A percentile compares a stretch with the other conserved stretches of the same genome.
Conservation (phyloP, 345 rosid species). For the Arabidopsis arenosa region DNA sequence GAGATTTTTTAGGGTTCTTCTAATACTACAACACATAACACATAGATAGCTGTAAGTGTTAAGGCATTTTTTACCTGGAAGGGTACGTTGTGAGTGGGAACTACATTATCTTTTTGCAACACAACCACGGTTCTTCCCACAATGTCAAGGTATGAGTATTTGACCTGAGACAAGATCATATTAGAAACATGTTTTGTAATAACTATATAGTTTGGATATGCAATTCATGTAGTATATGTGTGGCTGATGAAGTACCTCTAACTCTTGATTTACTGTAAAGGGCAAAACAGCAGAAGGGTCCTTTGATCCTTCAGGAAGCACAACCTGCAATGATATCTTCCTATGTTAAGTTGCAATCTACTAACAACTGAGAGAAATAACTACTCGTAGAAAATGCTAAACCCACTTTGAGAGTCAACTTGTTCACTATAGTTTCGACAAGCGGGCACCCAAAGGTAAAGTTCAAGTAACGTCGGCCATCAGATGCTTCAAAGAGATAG, state of each 20-base stretch:
- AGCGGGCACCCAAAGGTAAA: slow-evolving; percentile 97
- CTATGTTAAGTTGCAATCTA: slow-evolving; percentile 24
- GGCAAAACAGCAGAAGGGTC: slow-evolving; percentile 86
- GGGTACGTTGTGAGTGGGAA: slow-evolving; percentile 74
- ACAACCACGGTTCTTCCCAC: slow-evolving; percentile 96
- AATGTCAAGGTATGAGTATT: slow-evolving; percentile 94
- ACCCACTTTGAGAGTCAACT: slow-evolving; percentile 84
- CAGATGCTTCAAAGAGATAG: slow-evolving; percentile 84
- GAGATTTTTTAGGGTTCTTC: not conserved
- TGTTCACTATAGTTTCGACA: slow-evolving; percentile 82
- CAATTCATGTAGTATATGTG: slow-evolving; percentile 6
- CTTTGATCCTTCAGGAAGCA: slow-evolving; percentile 94
- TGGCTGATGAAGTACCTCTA: slow-evolving; percentile 59
- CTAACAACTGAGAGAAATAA: slow-evolving; percentile 2
- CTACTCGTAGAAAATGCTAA: slow-evolving; percentile 1
- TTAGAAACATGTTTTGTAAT: not conserved
- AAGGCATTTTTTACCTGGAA: slow-evolving; percentile 72
- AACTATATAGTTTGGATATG: not conserved
- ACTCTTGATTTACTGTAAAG: slow-evolving; percentile 76
- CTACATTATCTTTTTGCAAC: slow-evolving; percentile 84
- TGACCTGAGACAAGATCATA: slow-evolving; percentile 56
- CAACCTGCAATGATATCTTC: slow-evolving; percentile 71
- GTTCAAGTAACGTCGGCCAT: slow-evolving; percentile 93
- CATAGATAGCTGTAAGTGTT: not conserved
- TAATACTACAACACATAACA: not conserved